Conservation (phyloP, 2,329 filamentous ascomycete species). For the Sporothrix dimorphospora region DNA sequence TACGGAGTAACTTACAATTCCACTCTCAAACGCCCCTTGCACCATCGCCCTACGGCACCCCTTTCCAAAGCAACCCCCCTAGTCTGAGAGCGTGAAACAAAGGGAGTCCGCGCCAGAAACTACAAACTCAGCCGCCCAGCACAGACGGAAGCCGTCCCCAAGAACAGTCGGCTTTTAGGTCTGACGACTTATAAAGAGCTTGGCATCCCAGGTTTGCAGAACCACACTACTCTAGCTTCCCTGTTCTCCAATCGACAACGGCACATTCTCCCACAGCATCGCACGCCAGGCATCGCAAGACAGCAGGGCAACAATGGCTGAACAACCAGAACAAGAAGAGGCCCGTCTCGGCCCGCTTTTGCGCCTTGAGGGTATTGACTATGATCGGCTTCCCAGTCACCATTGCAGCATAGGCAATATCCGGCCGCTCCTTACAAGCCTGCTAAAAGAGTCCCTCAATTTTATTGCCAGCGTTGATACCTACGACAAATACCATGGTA, state of each 20-base stretch:
- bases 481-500: constrained; percentile 29
- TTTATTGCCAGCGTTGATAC: constrained; percentile 55
- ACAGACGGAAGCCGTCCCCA: neutral
- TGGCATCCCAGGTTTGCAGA: neutral
- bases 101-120: neutral
- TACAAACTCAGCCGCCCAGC: neutral
- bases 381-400: constrained; percentile 51
- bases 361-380: constrained; percentile 57
- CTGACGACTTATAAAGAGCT: constrained; percentile 11
- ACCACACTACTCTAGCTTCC: neutral
- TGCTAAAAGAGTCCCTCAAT: constrained; percentile 61
- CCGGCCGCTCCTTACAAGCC: constrained; percentile 52
- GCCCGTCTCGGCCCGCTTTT: constrained; percentile 51
- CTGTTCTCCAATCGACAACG: neutral
- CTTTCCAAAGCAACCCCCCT: neutral
- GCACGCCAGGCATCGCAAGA: neutral
- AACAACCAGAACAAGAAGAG: neutral
- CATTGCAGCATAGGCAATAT: constrained; percentile 49
- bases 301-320: constrained; percentile 7
- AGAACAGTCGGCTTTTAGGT: neutral
- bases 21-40: constrained; percentile 20
- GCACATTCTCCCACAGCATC: neutral
- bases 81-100: constrained; percentile 26
- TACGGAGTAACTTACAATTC: neutral
- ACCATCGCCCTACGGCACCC: neutral